These are phyloP conservation scores for Pseudogymnoascus sp. DNA, from an alignment of 2,329 filamentous ascomycete species.

Conservation along the genomic window DNA sequence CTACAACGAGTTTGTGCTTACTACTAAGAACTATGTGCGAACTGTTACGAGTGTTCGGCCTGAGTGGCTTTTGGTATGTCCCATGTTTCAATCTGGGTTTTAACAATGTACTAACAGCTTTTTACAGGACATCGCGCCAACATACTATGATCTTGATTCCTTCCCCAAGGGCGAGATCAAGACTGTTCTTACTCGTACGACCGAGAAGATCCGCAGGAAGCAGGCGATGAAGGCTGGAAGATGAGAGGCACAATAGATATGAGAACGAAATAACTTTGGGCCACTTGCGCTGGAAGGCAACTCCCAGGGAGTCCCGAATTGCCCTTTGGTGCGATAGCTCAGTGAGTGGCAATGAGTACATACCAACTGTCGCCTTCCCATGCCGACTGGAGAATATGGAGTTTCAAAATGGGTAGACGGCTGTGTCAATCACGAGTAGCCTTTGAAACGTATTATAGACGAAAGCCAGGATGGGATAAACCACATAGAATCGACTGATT, in stretches of 20 bases:
- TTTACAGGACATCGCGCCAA: conserved; percentile 75
- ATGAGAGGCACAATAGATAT: neutral
- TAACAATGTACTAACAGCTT: conserved; percentile 27
- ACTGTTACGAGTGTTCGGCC: conserved; percentile 86
- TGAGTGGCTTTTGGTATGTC: conserved; percentile 80
- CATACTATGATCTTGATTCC: conserved; percentile 76
- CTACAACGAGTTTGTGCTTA: conserved; percentile 97
- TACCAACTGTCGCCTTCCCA: neutral
- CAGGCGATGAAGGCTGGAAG: neutral
- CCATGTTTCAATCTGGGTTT: conserved; percentile 12
- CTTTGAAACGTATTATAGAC: conserved; percentile 3
- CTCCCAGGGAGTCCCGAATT: neutral
- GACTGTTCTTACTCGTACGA: conserved; percentile 49
- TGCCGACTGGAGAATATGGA: conserved; percentile 2
- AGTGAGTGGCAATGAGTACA: neutral
- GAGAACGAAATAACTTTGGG: neutral
- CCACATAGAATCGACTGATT: neutral
- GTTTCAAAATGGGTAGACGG: conserved; percentile 5
- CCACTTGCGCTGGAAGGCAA: neutral
- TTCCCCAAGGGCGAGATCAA: conserved; percentile 86
- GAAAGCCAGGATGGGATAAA: neutral
- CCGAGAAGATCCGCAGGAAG: conserved; percentile 52
- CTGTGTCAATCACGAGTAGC: neutral
- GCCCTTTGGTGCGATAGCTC: neutral
- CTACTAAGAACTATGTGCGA: conserved; percentile 94